These are phyloP conservation scores for Endotrypanum monterogeii DNA, from an alignment of 208 protist species.

Conservation along the genomic window DNA sequence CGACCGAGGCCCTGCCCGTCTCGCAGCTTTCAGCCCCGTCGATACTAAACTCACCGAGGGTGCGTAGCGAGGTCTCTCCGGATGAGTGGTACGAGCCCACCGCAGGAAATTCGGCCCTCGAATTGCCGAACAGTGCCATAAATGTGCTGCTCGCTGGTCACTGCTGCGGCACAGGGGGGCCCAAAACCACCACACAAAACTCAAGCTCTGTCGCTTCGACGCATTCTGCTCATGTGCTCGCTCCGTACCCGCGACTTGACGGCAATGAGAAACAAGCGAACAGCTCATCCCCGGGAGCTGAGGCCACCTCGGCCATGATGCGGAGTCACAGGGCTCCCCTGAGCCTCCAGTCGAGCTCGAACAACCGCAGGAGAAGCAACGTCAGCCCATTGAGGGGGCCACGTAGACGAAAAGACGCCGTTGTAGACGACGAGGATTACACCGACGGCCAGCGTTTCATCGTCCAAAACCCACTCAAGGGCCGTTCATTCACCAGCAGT, in stretches of 20 bases:
- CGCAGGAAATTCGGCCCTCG: conserved; percentile 2
- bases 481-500: conserved; percentile 20
- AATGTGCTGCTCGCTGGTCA: conserved; percentile 19
- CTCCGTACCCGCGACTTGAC: conserved; percentile 11
- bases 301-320: conserved; percentile 15
- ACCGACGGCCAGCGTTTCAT: conserved; percentile 25
- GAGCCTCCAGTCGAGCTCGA: conserved; percentile 25
- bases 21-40: conserved; percentile 1
- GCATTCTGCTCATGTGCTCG: conserved; percentile 7
- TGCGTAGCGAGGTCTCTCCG: not conserved
- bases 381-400: conserved; percentile 17
- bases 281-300: conserved; percentile 10
- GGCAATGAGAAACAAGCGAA: conserved; percentile 16
- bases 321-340: conserved; percentile 19
- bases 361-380: conserved; percentile 21
- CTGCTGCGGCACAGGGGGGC: not conserved
- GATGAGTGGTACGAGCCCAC: conserved; percentile 26
- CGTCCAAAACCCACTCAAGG: conserved; percentile 33
- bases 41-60: not conserved
- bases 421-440: conserved; percentile 20
- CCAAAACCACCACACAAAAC: not conserved
- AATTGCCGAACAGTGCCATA: conserved; percentile 11
- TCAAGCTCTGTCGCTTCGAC: not conserved
- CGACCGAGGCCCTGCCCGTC: not conserved
- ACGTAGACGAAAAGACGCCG: conserved; percentile 13